Conservation (phyloP, 2,329 filamentous ascomycete genomes). For the Beauveria australis region DNA sequence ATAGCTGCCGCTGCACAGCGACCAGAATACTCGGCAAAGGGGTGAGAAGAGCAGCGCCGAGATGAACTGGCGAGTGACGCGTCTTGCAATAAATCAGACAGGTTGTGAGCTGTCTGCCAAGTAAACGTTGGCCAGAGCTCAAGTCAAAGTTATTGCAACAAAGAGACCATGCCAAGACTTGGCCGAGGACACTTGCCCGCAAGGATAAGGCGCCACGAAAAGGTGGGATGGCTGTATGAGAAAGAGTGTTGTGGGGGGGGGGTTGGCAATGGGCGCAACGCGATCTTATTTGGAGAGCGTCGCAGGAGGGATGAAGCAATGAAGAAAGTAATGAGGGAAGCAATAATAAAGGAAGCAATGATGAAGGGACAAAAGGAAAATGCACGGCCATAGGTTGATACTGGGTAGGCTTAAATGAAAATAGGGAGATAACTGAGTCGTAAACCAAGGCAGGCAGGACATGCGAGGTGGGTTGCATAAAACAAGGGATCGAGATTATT, state of each 20-base stretch:
- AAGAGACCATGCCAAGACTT: background rate
- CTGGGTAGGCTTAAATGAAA: background rate
- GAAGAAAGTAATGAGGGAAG: background rate
- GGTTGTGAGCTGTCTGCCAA: background rate
- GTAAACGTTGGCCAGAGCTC: background rate
- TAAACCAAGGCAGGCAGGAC: background rate
- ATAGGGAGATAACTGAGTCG: background rate
- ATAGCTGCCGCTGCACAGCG: background rate
- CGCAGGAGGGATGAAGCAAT: background rate
- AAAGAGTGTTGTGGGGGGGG: background rate
- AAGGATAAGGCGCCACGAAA: background rate
- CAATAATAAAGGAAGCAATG: background rate
- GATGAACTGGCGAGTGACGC: background rate
- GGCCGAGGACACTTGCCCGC: background rate
- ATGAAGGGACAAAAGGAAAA: background rate
- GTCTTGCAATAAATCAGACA: background rate
- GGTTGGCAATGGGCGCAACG: background rate
- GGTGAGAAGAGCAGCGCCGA: background rate
- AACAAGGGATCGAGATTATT: conserved; percentile 4
- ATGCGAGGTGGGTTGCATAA: background rate
- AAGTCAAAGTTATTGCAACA: background rate
- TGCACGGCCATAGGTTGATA: background rate
- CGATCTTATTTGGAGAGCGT: too few species aligned
- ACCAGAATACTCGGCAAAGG: background rate
- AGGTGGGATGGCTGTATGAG: background rate